Percentiles rank a stretch among this genome's conserved stretches.
Evolutionary conservation across 148 eudicot species (phyloP).

Genomic region (Salicornia ramosissima): DNA sequence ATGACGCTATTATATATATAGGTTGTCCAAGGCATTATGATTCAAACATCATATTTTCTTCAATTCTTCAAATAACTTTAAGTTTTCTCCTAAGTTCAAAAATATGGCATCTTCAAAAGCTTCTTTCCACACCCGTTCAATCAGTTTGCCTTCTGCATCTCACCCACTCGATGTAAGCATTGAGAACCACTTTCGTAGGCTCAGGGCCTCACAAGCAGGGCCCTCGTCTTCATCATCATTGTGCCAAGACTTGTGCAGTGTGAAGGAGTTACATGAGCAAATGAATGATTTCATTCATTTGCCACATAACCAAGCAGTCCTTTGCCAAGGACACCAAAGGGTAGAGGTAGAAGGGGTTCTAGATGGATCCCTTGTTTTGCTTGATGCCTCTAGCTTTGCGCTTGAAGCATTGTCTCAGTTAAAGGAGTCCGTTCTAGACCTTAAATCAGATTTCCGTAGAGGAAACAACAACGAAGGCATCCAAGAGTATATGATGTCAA

Average conservation of each 20-base stretch:
- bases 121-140: conserved; percentile 32
- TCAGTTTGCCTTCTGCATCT: conserved; percentile 33
- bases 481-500: conserved; percentile 24
- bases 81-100: not conserved
- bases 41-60: not conserved
- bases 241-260: conserved; percentile 21
- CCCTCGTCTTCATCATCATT: conserved; percentile 26
- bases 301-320: conserved; percentile 20
- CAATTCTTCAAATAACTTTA: not conserved
- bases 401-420: conserved; percentile 21
- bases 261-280: conserved; percentile 28
- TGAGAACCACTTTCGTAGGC: conserved; percentile 28
- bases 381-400: conserved; percentile 30
- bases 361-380: not conserved
- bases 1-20: not conserved
- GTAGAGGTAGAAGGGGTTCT: not conserved
- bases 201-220: conserved; percentile 19
- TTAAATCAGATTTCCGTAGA: conserved; percentile 40
- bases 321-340: not conserved
- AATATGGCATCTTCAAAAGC: conserved; percentile 15
- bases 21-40: not conserved
- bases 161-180: conserved; percentile 28
- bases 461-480: conserved; percentile 19
- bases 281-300: conserved; percentile 31
- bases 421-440: conserved; percentile 32